Percentiles rank a stretch among this genome's conserved stretches.
Conservation (phyloP, 2,329 filamentous ascomycete genomes). For the Aspergillus melleus region DNA sequence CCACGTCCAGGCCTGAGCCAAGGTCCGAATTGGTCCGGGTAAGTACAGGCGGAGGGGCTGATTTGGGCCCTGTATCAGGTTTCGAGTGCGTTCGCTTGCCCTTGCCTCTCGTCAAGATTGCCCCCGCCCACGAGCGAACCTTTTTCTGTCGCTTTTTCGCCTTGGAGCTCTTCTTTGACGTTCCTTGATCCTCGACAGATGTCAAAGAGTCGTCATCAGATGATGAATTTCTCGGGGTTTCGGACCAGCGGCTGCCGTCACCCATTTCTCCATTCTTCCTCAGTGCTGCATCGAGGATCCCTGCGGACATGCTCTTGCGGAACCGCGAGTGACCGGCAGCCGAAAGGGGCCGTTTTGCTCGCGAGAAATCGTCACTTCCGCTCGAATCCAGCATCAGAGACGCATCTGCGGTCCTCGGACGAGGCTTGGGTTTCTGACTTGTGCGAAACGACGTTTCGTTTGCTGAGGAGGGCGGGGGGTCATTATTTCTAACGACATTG, state of each 20-base stretch:
- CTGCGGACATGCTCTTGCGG: conserved; percentile 32
- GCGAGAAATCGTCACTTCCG: conserved; percentile 19
- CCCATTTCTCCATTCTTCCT: conserved; percentile 15
- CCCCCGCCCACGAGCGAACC: conserved; percentile 64
- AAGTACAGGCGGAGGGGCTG: conserved; percentile 45
- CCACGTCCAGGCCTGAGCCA: conserved; percentile 44
- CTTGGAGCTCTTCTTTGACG: conserved; percentile 35
- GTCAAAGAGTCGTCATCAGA: conserved; percentile 33
- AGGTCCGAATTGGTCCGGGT: conserved; percentile 43
- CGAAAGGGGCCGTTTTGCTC: conserved; percentile 43
- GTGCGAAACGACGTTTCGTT: conserved; percentile 47
- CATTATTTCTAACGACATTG: conserved; percentile 73
- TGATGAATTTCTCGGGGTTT: conserved; percentile 26
- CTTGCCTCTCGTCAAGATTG: conserved; percentile 51
- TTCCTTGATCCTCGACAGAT: conserved; percentile 29
- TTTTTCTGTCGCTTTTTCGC: conserved; percentile 64
- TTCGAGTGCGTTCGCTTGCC: conserved; percentile 47
- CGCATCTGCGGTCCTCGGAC: conserved; percentile 48
- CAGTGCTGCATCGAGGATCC: conserved; percentile 28
- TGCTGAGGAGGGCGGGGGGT: conserved; percentile 49
- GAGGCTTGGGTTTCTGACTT: conserved; percentile 28
- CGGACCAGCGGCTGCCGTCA: conserved; percentile 24
- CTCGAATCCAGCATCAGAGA: conserved; percentile 33
- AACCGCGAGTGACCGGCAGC: conserved; percentile 36
- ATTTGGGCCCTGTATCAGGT: conserved; percentile 39